Base-by-base conservation (phyloP, 495 filamentous ascomycete genomes). In the Annulohypoxylon bovei region DNA sequence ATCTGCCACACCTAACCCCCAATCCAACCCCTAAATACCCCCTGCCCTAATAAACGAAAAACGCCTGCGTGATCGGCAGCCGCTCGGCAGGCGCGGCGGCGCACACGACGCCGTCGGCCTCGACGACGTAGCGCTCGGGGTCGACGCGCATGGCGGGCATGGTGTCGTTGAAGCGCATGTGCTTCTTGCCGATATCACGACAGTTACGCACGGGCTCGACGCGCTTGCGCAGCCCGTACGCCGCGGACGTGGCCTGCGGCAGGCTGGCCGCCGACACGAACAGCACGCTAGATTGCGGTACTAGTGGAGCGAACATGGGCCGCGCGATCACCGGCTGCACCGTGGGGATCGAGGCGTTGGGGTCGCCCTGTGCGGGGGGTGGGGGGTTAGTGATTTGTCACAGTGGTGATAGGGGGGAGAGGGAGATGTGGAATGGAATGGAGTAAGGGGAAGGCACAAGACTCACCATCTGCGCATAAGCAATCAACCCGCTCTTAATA, bases 91-190 rank as follows among this genome's bases (percentile, higher is more conserved):
- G 93, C 78, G 91, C 93, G 0, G 93, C 93, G 20, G 82, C 86
- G 75, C 92, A 95, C 20, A 89, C 78, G 77, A 84, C 77, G 0
- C 92, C 94, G 79, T 99, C 94, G 6, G 95, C 95, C 82, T 95
- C 90, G 40, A 99, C 95, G 32, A 83, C 86, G 80, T 97, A 99
- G 72, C 86, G 88, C 82, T 98, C 95, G 8, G 95, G 93, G 74
- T 99, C 94, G 40, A 99, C 95, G 77, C 85, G 90, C 93, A 98
- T 98, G 81, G 85, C 89, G 16, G 95, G 95, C 90, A 90, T 94
- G 18, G 80, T 78, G 73, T 94, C 90, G 79, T 99, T 99, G 79
- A 87, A 93, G 79, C 94, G 95, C 95, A 99, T 98, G 76, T 98
- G 92, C 74, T 83, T 86, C 86, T 99, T 99, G 16, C 91, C 83